These are phyloP conservation scores for Venustampulla echinocandica DNA, from an alignment of 495 filamentous ascomycete genomes.

Conservation along the genomic window DNA sequence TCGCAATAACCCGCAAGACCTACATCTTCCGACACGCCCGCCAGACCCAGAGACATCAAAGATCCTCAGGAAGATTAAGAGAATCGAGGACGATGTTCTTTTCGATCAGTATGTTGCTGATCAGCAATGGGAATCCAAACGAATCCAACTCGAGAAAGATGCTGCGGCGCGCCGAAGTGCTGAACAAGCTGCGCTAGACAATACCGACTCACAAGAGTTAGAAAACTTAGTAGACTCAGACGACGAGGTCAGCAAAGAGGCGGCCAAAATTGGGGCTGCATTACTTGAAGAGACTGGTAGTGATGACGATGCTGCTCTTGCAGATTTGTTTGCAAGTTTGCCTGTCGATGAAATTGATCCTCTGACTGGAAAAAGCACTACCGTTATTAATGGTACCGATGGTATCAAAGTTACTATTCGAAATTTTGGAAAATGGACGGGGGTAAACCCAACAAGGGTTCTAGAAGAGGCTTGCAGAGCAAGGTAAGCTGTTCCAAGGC, in stretches of 20 bases:
- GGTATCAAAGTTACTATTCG: conserved; percentile 51
- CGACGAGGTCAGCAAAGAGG: conserved; percentile 42
- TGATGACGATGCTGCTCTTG: conserved; percentile 41
- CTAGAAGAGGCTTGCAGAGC: conserved; percentile 83
- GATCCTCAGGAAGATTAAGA: conserved; percentile 59
- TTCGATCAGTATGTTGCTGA: conserved; percentile 76
- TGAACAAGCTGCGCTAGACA: conserved; percentile 26
- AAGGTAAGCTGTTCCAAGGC: conserved; percentile 41
- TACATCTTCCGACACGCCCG: conserved; percentile 17
- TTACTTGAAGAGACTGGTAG: conserved; percentile 43
- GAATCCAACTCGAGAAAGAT: conserved; percentile 55
- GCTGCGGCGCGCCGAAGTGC: conserved; percentile 27
- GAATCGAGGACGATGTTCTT: conserved; percentile 74
- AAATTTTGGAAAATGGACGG: conserved; percentile 76
- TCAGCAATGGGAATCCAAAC: conserved; percentile 58
- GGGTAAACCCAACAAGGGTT: conserved; percentile 59
- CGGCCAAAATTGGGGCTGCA: conserved; percentile 39
- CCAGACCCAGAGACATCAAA: conserved; percentile 47
- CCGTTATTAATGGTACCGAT: conserved; percentile 40
- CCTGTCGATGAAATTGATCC: conserved; percentile 52
- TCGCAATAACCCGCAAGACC: not conserved
- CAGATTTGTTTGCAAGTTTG: conserved; percentile 59
- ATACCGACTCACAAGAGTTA: conserved; percentile 17
- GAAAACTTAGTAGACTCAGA: conserved; percentile 25
- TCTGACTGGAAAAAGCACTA: conserved; percentile 41